Conservation (phyloP, 305 asterid genomes). For the Solanum aculeatissimum region DNA sequence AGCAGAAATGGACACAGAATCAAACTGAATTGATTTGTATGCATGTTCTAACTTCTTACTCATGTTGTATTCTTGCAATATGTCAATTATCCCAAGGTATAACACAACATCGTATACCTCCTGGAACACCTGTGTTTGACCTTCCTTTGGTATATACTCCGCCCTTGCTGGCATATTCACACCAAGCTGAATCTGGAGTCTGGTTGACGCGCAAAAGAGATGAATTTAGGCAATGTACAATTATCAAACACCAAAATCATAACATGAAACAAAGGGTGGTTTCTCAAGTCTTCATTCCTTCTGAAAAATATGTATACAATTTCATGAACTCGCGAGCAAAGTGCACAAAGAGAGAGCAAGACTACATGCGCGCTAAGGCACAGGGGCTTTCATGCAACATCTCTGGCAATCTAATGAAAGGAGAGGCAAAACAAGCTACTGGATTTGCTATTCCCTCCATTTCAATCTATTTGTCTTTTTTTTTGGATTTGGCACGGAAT, state of each 20-base stretch:
- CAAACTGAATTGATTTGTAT: constrained; percentile 72
- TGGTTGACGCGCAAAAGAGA: constrained; percentile 9
- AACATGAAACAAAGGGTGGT: not conserved
- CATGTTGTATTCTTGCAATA: constrained; percentile 89
- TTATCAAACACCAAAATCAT: not conserved
- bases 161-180: constrained; percentile 99
- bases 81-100: constrained; percentile 63
- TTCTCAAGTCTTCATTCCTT: not conserved
- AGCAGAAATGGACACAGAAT: constrained; percentile 75
- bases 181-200: constrained; percentile 94
- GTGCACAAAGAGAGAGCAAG: not conserved
- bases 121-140: constrained; percentile 35
- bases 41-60: constrained; percentile 83
- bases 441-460: not conserved
- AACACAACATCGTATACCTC: constrained; percentile 87
- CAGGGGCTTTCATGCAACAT: not conserved
- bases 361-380: not conserved
- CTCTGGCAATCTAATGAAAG: not conserved
- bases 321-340: not conserved
- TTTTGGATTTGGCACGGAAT: too few species aligned
- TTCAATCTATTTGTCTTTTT: too few species aligned
- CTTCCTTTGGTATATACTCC: constrained; percentile 45
- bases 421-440: not conserved
- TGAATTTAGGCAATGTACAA: not conserved
- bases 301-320: not conserved